Evolutionary conservation across 495 filamentous ascomycete genomes (phyloP).

Genomic region (Zalerion maritima): DNA sequence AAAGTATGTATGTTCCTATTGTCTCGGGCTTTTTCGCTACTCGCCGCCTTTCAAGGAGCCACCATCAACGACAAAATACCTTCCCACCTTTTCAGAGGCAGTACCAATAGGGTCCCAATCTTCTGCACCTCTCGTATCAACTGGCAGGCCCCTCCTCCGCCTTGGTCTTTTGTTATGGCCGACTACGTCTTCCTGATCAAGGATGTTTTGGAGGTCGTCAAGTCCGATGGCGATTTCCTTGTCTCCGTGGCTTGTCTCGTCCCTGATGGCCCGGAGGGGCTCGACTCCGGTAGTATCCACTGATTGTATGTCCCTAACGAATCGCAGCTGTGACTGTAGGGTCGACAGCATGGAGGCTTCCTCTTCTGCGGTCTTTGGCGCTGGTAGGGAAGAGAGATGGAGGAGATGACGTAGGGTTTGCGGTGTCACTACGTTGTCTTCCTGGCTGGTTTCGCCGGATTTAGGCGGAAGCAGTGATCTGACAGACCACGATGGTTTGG

Average conservation of each 20-base stretch:
- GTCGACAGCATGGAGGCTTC: conserved; percentile 53
- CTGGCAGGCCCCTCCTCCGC: conserved; percentile 15
- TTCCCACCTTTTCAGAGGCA: conserved; percentile 50
- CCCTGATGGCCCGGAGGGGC: conserved; percentile 64
- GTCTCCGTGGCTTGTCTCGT: conserved; percentile 47
- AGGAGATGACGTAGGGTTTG: conserved; percentile 64
- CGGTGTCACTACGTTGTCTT: conserved; percentile 30
- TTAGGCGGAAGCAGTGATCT: conserved; percentile 50
- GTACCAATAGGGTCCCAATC: conserved; percentile 55
- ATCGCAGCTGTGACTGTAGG: conserved; percentile 72
- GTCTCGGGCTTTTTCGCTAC: too few species aligned
- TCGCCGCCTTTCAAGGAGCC: conserved; percentile 19
- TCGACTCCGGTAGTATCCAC: conserved; percentile 58
- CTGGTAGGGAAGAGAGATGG: conserved; percentile 76
- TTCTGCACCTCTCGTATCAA: conserved; percentile 22
- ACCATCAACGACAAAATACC: conserved; percentile 70
- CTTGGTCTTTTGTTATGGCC: conserved; percentile 32
- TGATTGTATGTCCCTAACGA: conserved; percentile 69
- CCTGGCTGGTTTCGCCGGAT: conserved; percentile 22
- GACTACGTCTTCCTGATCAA: conserved; percentile 25
- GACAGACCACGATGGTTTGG: conserved; percentile 74
- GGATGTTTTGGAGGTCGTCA: conserved; percentile 19
- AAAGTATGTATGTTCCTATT: neutral
- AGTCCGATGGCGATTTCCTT: conserved; percentile 28
- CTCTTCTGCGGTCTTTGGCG: conserved; percentile 41